A percentile compares a stretch with the other conserved stretches of the same genome.
Conservation (phyloP, 805 yeast species). For the Wickerhamiella allomyrinae region DNA sequence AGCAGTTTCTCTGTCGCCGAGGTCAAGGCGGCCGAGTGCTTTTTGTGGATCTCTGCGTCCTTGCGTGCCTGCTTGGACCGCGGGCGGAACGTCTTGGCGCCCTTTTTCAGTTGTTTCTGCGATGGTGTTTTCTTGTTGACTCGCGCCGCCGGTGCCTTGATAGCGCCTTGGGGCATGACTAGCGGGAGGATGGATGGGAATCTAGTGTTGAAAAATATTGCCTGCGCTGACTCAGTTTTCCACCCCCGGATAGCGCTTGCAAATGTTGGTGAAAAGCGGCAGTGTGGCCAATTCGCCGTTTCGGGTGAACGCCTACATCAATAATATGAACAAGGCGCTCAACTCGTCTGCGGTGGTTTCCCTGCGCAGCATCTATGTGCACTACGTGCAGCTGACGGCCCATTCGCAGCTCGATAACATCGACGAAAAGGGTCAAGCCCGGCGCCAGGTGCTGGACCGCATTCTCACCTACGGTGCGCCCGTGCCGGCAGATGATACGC, state of each 20-base stretch:
- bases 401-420: slow-evolving; percentile 21
- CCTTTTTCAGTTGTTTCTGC: slow-evolving; percentile 37
- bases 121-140: slow-evolving; percentile 9
- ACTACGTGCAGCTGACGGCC: slow-evolving; percentile 51
- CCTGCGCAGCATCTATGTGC: slow-evolving; percentile 63
- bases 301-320: slow-evolving; percentile 58
- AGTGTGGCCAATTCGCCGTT: slow-evolving; percentile 81
- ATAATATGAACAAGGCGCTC: slow-evolving; percentile 59
- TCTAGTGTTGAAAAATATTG: not conserved
- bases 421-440: slow-evolving; percentile 13
- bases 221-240: not conserved
- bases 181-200: not conserved
- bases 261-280: slow-evolving; percentile 32
- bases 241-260: not conserved
- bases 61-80: slow-evolving; percentile 55
- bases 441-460: slow-evolving; percentile 33
- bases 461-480: slow-evolving; percentile 64
- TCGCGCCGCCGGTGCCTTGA: slow-evolving; percentile 15
- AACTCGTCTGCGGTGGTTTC: slow-evolving; percentile 52
- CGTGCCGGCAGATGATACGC: slow-evolving; percentile 38
- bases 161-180: slow-evolving; percentile 27
- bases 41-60: slow-evolving; percentile 37
- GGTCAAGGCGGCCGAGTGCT: slow-evolving; percentile 39
- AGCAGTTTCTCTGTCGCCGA: slow-evolving; percentile 70
- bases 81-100: slow-evolving; percentile 34